A percentile compares a stretch with the other conserved stretches of the same genome.
Conservation (phyloP, 2,329 filamentous ascomycete genomes). For the Clarireedia paspali region DNA sequence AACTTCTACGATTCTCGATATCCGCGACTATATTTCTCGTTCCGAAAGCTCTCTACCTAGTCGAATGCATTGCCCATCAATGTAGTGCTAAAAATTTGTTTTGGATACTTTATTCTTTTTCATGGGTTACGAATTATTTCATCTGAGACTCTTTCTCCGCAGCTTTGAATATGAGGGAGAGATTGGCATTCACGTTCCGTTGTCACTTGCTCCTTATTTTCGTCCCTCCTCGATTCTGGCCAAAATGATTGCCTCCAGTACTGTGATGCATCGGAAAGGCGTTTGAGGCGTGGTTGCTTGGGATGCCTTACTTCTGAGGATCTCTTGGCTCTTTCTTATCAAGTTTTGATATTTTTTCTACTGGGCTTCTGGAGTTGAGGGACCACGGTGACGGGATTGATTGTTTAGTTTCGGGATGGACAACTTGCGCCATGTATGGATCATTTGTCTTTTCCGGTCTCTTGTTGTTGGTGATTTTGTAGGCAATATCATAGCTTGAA, state of each 20-base stretch:
- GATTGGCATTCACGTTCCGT: neutral
- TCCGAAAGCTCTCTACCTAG: neutral
- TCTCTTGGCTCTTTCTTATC: no score
- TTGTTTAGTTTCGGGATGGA: no score
- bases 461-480: no score
- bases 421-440: no score
- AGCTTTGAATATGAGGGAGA: neutral
- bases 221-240: slow-evolving; percentile 6
- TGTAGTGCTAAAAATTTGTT: neutral
- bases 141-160: neutral
- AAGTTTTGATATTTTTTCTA: no score
- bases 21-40: neutral
- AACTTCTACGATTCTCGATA: slow-evolving; percentile 15
- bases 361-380: no score
- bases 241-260: slow-evolving; percentile 8
- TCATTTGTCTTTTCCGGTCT: no score
- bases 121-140: neutral
- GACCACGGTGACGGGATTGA: no score
- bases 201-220: slow-evolving; percentile 2
- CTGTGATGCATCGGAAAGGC: slow-evolving; percentile 5
- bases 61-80: neutral
- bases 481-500: no score
- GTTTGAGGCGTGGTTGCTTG: slow-evolving; percentile 6
- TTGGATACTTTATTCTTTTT: neutral
- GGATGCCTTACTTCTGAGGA: neutral